These are phyloP conservation scores for Mycena metata DNA, from an alignment of 768 basidiomycete genomes.

Conservation along the genomic window DNA sequence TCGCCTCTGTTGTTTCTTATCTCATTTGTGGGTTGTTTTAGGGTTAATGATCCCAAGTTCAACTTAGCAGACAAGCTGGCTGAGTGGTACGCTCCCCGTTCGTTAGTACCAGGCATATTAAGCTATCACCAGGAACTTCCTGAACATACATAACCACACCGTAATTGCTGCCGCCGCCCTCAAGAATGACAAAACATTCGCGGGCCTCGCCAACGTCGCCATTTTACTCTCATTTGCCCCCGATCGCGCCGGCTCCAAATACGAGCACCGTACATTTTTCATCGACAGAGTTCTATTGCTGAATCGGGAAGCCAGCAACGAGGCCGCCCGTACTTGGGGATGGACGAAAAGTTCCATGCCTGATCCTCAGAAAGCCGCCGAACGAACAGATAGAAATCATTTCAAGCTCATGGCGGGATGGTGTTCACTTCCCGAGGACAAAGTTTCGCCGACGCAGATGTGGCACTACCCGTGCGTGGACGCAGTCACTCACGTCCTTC, in stretches of 20 bases:
- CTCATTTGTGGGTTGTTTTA: too few relatives aligned
- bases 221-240: slow-evolving; percentile 1
- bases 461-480: neutral
- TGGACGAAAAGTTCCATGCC: neutral
- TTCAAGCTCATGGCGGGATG: slow-evolving; percentile 12
- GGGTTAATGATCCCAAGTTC: slow-evolving; percentile 19
- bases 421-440: neutral
- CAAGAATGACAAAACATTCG: slow-evolving; percentile 14
- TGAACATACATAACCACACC: slow-evolving; percentile 14
- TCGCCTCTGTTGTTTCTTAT: too few relatives aligned
- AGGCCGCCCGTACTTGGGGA: neutral
- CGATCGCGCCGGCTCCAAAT: slow-evolving; percentile 17
- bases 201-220: slow-evolving; percentile 2
- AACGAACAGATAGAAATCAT: neutral
- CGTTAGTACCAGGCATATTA: too few relatives aligned
- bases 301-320: neutral
- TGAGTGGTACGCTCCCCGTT: neutral
- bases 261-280: slow-evolving; percentile 16
- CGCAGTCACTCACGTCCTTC: neutral
- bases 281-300: slow-evolving; percentile 10
- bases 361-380: neutral
- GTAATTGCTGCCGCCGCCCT: slow-evolving; percentile 14
- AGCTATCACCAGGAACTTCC: neutral
- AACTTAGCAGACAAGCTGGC: neutral
- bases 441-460: neutral